Conservation (phyloP, 2,329 filamentous ascomycete genomes). For the Fusarium irregulare region DNA sequence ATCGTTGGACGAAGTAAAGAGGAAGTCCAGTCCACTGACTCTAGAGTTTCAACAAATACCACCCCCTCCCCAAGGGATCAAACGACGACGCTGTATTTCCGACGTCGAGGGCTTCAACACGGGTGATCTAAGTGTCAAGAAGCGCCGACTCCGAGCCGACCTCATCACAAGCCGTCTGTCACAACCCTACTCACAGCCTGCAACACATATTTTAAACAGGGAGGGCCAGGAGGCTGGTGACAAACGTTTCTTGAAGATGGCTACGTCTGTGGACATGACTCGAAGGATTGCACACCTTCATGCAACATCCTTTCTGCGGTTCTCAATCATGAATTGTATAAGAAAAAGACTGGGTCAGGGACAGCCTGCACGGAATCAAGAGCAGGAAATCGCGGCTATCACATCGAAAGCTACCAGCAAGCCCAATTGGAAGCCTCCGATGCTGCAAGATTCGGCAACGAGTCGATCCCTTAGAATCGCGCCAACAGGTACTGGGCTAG, state of each 20-base stretch:
- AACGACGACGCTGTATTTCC: slow-evolving; percentile 63
- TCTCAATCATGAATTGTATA: slow-evolving; percentile 73
- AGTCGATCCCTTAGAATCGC: slow-evolving; percentile 35
- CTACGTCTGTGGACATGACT: slow-evolving; percentile 55
- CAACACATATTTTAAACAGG: slow-evolving; percentile 75
- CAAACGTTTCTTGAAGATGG: slow-evolving; percentile 62
- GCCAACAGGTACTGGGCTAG: slow-evolving; percentile 18
- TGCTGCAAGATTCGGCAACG: slow-evolving; percentile 35
- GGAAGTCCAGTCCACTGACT: slow-evolving; percentile 17
- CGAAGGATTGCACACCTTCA: slow-evolving; percentile 58
- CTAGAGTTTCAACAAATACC: slow-evolving; percentile 8
- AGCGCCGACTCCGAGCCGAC: slow-evolving; percentile 70
- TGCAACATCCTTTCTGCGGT: slow-evolving; percentile 67
- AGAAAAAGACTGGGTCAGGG: slow-evolving; percentile 56
- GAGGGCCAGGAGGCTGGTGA: slow-evolving; percentile 60
- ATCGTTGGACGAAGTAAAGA: slow-evolving; percentile 5
- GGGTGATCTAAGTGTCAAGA: slow-evolving; percentile 67
- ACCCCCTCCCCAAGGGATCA: slow-evolving; percentile 48
- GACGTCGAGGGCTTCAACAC: slow-evolving; percentile 71
- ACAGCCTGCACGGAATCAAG: slow-evolving; percentile 47
- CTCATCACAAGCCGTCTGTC: slow-evolving; percentile 78
- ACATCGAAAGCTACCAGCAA: slow-evolving; percentile 36
- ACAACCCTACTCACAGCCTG: slow-evolving; percentile 74
- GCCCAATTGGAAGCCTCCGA: slow-evolving; percentile 41
- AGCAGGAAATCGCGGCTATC: slow-evolving; percentile 39